Evolutionary conservation across 2,329 filamentous ascomycete species (phyloP).

Genomic region (Venturia asperata): DNA sequence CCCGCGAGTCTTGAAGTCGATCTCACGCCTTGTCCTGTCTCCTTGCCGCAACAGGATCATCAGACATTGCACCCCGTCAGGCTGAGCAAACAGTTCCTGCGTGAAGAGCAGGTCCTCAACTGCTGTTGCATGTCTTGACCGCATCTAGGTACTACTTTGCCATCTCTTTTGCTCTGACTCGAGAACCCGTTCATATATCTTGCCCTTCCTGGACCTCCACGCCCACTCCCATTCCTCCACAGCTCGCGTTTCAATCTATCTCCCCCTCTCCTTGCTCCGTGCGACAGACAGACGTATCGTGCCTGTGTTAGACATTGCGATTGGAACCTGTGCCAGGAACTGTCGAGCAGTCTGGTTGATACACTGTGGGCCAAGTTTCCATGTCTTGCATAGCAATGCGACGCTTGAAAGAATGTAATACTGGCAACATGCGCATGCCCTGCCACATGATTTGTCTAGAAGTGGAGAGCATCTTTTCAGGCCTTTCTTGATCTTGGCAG

Average conservation of each 20-base stretch:
- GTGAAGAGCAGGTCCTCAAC: neutral
- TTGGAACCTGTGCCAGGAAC: neutral
- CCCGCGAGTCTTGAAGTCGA: neutral
- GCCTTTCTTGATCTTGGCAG: neutral
- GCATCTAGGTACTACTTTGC: neutral
- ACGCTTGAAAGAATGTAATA: neutral
- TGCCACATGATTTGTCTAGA: neutral
- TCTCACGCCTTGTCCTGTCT: neutral
- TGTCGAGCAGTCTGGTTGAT: neutral
- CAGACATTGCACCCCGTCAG: neutral
- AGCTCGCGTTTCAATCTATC: neutral
- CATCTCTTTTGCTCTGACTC: neutral
- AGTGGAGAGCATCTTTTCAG: neutral
- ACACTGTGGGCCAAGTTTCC: neutral
- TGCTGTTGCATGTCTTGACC: neutral
- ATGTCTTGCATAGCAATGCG: neutral
- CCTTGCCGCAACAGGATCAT: neutral
- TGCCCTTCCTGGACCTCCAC: conserved; percentile 10
- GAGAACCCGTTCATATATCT: neutral
- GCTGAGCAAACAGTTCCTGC: neutral
- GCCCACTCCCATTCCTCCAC: conserved; percentile 5
- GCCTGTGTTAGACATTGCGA: conserved; percentile 9
- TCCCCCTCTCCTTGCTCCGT: conserved; percentile 2
- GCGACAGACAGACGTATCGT: neutral
- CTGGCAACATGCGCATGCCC: neutral